Base-by-base conservation (phyloP, 805 yeast genomes). In the Kodamaea kaohsiungensis region DNA sequence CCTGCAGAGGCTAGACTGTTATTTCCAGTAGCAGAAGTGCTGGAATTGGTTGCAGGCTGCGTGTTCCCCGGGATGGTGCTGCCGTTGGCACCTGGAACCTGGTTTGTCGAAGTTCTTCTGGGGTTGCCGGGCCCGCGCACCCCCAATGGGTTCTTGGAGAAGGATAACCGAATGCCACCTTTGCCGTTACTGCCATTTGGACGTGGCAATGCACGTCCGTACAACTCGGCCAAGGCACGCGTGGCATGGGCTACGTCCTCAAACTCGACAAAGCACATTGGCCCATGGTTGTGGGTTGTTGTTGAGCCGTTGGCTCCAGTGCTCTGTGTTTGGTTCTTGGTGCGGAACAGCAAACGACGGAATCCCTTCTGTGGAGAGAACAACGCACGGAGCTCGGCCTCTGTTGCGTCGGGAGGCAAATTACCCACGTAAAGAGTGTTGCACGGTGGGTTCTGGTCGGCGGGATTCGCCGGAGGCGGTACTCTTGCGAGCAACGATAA, bases 241-340 rank as follows among this genome's bases (percentile, higher is more conserved):
- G 98, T 91, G 1, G 99, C 99, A 71, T 84, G 88, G 2, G 88
- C 86, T 51, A 95, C 96, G 69, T 93, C 98, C 63, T 95, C 99
- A 75, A 95, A 95, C 76, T 95, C 99, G 52, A 95, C 99, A 78
- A 95, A 95, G 71, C 99, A 95, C 98, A 95, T 95, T 53, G 99
- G 99, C 3, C 99, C 98, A 73, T 88, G 96, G 60, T 83, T 81
- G 55, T 72, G 75, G 43, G 64, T 60, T 19, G 51, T 55, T 48
- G 55, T 52, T 10, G 66, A 52, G 0, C 64, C 57, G 43, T 78
- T 76, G 16, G 55, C 48, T 2, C 67, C 63, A 12, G 63, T 62
- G 56, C 62, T 55, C 57, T 57, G 56, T 22, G 70, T 59, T 56
- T 67, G 72, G 55, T 70, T 72, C 71, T 91, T 91, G 15, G 96